These are phyloP conservation scores for Phycomyces nitens DNA, from an alignment of 192 early-diverging fungal genomes.

Conservation along the genomic window DNA sequence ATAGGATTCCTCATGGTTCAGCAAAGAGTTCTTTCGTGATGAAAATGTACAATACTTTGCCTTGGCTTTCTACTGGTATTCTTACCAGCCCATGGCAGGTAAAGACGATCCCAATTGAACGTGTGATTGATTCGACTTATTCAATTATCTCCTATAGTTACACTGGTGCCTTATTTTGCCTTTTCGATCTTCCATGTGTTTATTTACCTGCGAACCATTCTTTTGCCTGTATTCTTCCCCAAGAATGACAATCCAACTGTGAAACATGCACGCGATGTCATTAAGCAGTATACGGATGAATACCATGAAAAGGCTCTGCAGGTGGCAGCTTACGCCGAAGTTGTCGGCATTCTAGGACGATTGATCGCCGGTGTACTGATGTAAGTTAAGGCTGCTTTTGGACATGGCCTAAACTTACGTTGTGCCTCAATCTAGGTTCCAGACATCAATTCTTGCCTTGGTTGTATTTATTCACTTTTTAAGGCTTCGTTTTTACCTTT, in stretches of 20 bases:
- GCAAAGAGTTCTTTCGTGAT: conserved; percentile 49
- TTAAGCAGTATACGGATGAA: conserved; percentile 44
- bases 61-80: conserved; percentile 66
- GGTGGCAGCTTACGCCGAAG: conserved; percentile 63
- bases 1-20: neutral
- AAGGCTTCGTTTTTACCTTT: conserved; percentile 63
- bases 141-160: conserved; percentile 39
- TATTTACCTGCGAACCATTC: conserved; percentile 56
- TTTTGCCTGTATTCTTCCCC: conserved; percentile 61
- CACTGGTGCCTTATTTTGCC: conserved; percentile 64
- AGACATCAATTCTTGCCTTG: conserved; percentile 30
- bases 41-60: conserved; percentile 76
- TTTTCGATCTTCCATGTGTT: conserved; percentile 75
- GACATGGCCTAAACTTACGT: neutral
- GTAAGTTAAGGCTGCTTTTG: conserved; percentile 28
- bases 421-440: conserved; percentile 18
- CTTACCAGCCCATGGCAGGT: conserved; percentile 65
- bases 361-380: conserved; percentile 47
- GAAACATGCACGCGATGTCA: conserved; percentile 31
- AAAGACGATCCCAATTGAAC: neutral
- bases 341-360: conserved; percentile 62
- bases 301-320: conserved; percentile 62
- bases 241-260: conserved; percentile 1
- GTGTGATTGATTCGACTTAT: neutral
- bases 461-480: conserved; percentile 69